Evolutionary conservation across 805 yeast species (phyloP), one percentile per base, ranked within the genome.

Genomic region (Candida insectalens): DNA sequence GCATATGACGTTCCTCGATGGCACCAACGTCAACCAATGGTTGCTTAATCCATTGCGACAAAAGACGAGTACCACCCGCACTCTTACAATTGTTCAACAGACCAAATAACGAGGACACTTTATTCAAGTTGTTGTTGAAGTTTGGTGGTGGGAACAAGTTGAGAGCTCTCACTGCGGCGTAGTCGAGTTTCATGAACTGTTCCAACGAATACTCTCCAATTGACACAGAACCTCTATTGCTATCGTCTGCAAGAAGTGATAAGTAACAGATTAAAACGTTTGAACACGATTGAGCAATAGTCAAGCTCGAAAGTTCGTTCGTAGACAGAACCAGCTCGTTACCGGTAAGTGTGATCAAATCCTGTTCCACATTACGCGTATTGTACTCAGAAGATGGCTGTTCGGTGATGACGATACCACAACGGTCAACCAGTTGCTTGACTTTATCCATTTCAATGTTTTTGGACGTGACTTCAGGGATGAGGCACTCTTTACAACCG

Each of bases 21-120:
- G 66, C 74, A 0, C 45, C 49, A 8, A 68, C 50, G 43, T 75
- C 74, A 34, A 94, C 77, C 32, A 92, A 65, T 1, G 99, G 99
- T 57, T 92, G 98, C 50, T 89, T 92, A 40, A 92, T 66, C 98
- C 98, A 92, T 50, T 85, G 95, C 12, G 92, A 77, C 18, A 92
- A 67, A 33, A 88, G 59, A 42, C 97, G 69, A 2, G 89, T 64
- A 6, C 99, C 99, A n/a, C 92, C 85, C 2, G 75, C 68, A 4
- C 94, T 80, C 47, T 83, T 85, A 63, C 97, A 89, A 45, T 78
- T 75, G 62, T 92, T 89, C 46, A 92, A 62, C 29, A 92, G 65
- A 18, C 94, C 96, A 51, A 73, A 88, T 27, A 92, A 59, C 7
- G 94, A 81, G 3, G 61, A 47, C 16, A 51, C 53, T 30, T 52